Evolutionary conservation across 495 filamentous ascomycete species (phyloP).

Genomic region (Neurospora sp.): DNA sequence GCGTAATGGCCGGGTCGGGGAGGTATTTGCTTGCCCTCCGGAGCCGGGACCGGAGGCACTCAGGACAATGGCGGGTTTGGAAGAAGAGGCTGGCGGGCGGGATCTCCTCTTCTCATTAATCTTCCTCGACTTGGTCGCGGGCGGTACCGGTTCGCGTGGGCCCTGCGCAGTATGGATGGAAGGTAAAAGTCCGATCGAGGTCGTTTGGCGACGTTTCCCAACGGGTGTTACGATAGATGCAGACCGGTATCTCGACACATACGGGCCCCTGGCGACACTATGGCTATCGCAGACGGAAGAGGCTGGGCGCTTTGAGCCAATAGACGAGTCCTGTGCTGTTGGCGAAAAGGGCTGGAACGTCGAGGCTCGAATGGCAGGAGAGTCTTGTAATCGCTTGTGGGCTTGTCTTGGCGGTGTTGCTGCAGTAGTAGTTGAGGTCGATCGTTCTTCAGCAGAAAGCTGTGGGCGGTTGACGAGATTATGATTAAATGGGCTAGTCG

Average conservation of each 20-base stretch:
- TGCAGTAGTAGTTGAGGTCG: slow-evolving; percentile 8
- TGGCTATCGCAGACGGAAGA: slow-evolving; percentile 27
- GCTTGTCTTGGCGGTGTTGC: slow-evolving; percentile 14
- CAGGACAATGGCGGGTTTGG: slow-evolving; percentile 12
- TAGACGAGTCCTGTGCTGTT: slow-evolving; percentile 7
- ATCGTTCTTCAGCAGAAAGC: neutral
- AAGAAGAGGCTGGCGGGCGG: slow-evolving; percentile 34
- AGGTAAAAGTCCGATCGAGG: slow-evolving; percentile 4
- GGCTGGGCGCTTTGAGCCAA: slow-evolving; percentile 27
- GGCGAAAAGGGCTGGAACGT: slow-evolving; percentile 23
- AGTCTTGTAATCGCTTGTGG: neutral
- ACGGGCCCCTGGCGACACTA: slow-evolving; percentile 10
- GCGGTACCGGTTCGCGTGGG: slow-evolving; percentile 31
- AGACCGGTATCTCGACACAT: slow-evolving; percentile 11
- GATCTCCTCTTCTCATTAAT: slow-evolving; percentile 31
- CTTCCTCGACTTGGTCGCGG: slow-evolving; percentile 20
- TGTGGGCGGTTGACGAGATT: slow-evolving; percentile 4
- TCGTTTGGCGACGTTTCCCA: slow-evolving; percentile 17
- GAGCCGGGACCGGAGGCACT: slow-evolving; percentile 5
- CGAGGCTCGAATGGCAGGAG: slow-evolving; percentile 28
- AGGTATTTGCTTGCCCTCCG: slow-evolving; percentile 26
- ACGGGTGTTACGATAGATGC: slow-evolving; percentile 15
- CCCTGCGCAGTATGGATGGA: slow-evolving; percentile 14
- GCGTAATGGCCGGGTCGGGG: slow-evolving; percentile 40
- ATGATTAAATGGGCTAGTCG: slow-evolving; percentile 4